Evolutionary conservation across 257 asterid species (phyloP).

Genomic region (Petrea volubilis): DNA sequence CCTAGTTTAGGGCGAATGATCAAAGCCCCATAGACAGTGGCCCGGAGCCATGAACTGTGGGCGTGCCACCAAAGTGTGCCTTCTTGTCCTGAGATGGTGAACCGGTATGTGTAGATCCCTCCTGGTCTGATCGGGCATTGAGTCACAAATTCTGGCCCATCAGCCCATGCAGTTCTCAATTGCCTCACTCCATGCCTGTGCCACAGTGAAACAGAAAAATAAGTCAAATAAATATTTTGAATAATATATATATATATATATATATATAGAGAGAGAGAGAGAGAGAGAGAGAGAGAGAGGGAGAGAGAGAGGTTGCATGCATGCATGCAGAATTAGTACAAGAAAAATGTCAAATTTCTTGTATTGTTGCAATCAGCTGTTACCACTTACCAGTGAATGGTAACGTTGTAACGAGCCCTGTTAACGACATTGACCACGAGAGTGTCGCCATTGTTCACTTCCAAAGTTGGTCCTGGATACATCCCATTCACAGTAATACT

Average conservation of each 20-base stretch:
- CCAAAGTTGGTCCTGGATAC: constrained; percentile 83
- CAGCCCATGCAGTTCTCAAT: constrained; percentile 81
- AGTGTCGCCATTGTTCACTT: constrained; percentile 78
- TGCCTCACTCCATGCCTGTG: constrained; percentile 90
- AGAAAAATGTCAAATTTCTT: too few species aligned
- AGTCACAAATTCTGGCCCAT: constrained; percentile 86
- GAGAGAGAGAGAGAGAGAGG: too few species aligned
- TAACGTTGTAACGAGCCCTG: constrained; percentile 71
- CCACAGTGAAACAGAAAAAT: background rate
- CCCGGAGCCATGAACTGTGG: constrained; percentile 96
- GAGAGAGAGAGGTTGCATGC: background rate
- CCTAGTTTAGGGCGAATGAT: constrained; percentile 71
- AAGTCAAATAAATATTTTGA: background rate
- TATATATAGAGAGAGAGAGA: background rate
- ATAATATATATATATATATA: background rate
- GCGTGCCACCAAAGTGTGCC: constrained; percentile 99
- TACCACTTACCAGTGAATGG: constrained; percentile 73
- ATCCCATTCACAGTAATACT: constrained; percentile 72
- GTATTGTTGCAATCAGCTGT: too few species aligned
- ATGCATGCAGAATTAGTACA: background rate
- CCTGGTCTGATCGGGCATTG: constrained; percentile 93
- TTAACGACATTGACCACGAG: constrained; percentile 69
- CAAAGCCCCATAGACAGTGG: constrained; percentile 85
- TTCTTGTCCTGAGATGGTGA: constrained; percentile 83
- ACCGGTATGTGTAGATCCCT: constrained; percentile 70